Percentiles rank a stretch among this genome's conserved stretches.
phyloP scores from a whole-genome alignment of 139 green algal genomes.

The Coccomyxa sp. region DNA sequence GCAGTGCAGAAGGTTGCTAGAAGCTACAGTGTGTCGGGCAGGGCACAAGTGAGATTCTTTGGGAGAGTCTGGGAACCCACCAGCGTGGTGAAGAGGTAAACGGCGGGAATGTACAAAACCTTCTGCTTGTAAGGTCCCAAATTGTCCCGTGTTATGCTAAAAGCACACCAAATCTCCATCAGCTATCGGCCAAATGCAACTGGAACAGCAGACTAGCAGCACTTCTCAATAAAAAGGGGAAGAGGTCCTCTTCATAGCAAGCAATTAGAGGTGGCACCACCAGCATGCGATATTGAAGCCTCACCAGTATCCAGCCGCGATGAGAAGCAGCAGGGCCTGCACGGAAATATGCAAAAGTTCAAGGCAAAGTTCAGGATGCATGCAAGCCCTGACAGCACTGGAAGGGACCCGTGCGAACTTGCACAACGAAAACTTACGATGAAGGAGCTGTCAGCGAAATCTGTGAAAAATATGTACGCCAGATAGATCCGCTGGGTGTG shows the following conservation, averaged over 20 bases:
- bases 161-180: not conserved
- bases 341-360: not conserved
- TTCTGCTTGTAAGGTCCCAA: conserved; percentile 44
- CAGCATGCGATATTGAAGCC: not conserved
- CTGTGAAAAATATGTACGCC: conserved; percentile 47
- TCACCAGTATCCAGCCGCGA: conserved; percentile 51
- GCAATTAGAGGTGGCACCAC: not conserved
- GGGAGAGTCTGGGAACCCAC: conserved; percentile 4
- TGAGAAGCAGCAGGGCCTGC: conserved; percentile 31
- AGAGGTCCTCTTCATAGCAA: not conserved
- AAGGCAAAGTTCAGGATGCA: not conserved
- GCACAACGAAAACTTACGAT: conserved; percentile 17
- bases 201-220: not conserved
- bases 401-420: not conserved
- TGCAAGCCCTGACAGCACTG: not conserved
- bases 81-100: conserved; percentile 45
- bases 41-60: too few species aligned
- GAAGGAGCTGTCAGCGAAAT: conserved; percentile 40
- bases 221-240: not conserved
- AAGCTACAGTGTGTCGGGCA: not conserved
- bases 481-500: conserved; percentile 8
- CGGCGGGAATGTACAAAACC: conserved; percentile 34
- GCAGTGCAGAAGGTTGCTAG: not conserved
- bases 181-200: not conserved
- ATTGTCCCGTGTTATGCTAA: conserved; percentile 45